Evolutionary conservation across 352 stramenopile species (phyloP), one percentile per base, ranked within the genome.

Genomic region (Phytophthora foliorum): DNA sequence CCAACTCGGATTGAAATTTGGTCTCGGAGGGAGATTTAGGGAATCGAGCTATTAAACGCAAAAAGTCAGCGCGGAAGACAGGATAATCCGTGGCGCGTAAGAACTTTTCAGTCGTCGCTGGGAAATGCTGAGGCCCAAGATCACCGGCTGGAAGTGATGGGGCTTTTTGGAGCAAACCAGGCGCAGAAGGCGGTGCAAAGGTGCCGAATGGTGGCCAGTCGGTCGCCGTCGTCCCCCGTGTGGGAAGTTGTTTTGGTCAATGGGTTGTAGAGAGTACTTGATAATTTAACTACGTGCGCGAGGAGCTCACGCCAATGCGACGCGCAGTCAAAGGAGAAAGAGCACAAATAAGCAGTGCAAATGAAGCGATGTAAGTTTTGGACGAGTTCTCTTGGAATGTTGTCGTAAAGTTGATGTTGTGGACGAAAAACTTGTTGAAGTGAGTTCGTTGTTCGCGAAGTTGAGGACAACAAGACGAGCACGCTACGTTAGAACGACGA

Each of bases 71-170:
- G 19, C 38, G 7, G 38, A 45, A 11, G 17, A 44, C n/a, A n/a
- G n/a, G n/a, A n/a, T n/a, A n/a, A n/a, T n/a, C n/a, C n/a, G n/a
- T n/a, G n/a, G n/a, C n/a, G n/a, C n/a, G n/a, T n/a, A n/a, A n/a
- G n/a, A n/a, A n/a, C n/a, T n/a, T n/a, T n/a, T n/a, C n/a, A n/a
- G n/a, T n/a, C n/a, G n/a, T n/a, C n/a, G n/a, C n/a, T n/a, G n/a
- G n/a, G n/a, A 31, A 31, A 31, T 31, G 8, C 0, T 7, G 27
- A 31, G 32, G 46, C 57, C 57, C 51, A 44, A 63, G 57, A 53
- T 69, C 63, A 77, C 69, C 69, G 39, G 52, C 50, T 70, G 69
- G 52, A 77, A 73, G 69, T 73, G 53, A 66, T 44, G 61, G 52
- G 44, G 48, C 55, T 62, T 25, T 52, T 21, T 13, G n/a, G 38